Conservation (phyloP, 495 filamentous ascomycete genomes). For the Podospora pseudocomata region DNA sequence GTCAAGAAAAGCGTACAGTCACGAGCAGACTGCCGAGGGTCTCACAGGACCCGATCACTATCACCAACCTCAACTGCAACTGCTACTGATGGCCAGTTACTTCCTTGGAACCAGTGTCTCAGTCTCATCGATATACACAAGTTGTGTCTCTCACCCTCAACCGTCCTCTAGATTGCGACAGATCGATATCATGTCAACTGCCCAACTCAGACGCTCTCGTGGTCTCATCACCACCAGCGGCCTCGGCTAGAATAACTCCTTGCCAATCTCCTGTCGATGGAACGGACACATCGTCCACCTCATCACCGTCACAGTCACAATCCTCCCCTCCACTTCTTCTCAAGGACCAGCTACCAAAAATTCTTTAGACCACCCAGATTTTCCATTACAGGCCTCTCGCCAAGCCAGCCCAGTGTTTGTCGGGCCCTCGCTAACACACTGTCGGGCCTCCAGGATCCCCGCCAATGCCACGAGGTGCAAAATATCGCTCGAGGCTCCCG, state of each 20-base stretch:
- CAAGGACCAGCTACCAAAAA: background rate
- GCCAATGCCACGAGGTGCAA: background rate
- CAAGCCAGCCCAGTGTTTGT: background rate
- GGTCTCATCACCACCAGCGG: background rate
- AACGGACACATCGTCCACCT: background rate
- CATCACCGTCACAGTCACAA: background rate
- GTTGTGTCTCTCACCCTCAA: too few species aligned
- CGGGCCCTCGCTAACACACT: conserved; percentile 4
- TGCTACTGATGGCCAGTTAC: background rate
- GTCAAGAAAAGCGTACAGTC: background rate
- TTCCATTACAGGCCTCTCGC: conserved; percentile 1
- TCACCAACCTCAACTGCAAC: background rate
- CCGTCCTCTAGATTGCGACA: too few species aligned
- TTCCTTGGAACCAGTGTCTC: too few species aligned
- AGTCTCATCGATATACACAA: too few species aligned
- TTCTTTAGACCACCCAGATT: background rate
- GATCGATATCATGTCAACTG: background rate
- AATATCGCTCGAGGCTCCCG: background rate
- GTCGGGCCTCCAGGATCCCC: background rate
- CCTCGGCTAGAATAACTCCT: background rate
- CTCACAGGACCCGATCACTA: background rate
- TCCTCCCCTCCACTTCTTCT: background rate
- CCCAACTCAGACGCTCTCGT: background rate
- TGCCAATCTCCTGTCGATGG: background rate
- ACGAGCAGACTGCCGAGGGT: background rate